A percentile compares a stretch with the other conserved stretches of the same genome.
These are phyloP conservation scores for Calocera cornea DNA, from an alignment of 768 basidiomycete species.

Conservation along the genomic window DNA sequence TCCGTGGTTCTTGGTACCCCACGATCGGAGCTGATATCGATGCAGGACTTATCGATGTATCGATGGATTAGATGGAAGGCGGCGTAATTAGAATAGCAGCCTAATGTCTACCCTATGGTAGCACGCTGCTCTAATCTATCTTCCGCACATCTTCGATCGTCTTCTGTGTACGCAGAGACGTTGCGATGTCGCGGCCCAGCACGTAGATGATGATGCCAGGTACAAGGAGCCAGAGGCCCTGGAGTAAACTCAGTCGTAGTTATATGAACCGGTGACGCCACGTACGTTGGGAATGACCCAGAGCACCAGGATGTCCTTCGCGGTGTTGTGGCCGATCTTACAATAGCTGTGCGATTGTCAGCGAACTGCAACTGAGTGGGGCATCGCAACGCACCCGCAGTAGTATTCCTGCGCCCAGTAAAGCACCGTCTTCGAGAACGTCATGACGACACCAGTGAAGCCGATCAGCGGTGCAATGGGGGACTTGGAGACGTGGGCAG, in stretches of 20 bases:
- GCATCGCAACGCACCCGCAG: conserved; percentile 28
- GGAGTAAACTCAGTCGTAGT: not conserved
- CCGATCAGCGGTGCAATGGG: conserved; percentile 62
- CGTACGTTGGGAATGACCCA: conserved; percentile 69
- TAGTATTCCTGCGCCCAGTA: conserved; percentile 72
- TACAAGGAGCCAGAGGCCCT: conserved; percentile 63
- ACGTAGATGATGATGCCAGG: conserved; percentile 46
- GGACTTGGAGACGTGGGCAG: conserved; percentile 45
- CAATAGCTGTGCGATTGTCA: conserved; percentile 34
- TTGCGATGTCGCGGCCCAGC: conserved; percentile 49
- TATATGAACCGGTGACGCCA: conserved; percentile 8
- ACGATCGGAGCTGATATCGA: not conserved
- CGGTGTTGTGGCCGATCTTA: conserved; percentile 57
- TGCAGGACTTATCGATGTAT: not conserved
- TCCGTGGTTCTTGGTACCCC: not conserved
- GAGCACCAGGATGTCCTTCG: conserved; percentile 36
- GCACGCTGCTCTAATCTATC: not conserved
- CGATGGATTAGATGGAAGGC: not conserved
- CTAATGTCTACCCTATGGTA: not conserved
- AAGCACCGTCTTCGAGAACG: conserved; percentile 71
- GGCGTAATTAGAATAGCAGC: not conserved
- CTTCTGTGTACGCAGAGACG: conserved; percentile 19
- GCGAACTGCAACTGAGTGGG: not conserved
- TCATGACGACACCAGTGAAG: conserved; percentile 60
- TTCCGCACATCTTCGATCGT: not conserved